These are phyloP conservation scores for Oryza coarctata DNA, from an alignment of 176 grass and related monocot species.

Conservation along the genomic window DNA sequence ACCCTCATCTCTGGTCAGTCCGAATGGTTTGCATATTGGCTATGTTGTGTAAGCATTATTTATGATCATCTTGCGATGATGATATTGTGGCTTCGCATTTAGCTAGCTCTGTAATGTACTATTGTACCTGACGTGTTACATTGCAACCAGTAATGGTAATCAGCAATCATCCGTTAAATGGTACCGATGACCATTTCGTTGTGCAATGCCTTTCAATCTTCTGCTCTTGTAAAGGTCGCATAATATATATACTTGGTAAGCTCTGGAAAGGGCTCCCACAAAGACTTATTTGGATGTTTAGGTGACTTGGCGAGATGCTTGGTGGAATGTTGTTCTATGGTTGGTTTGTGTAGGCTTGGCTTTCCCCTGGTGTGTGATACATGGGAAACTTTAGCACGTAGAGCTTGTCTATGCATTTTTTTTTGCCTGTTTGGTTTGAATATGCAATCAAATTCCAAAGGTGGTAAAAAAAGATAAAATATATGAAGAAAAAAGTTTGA, in stretches of 20 bases:
- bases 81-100: constrained; percentile 54
- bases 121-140: constrained; percentile 25
- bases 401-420: not conserved
- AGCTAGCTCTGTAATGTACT: constrained; percentile 58
- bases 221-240: not conserved
- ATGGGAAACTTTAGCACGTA: not conserved
- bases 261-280: not conserved
- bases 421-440: not conserved
- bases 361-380: not conserved
- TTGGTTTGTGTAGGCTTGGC: not conserved
- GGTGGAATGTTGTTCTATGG: not conserved
- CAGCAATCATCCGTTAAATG: constrained; percentile 24
- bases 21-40: constrained; percentile 56
- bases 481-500: not conserved
- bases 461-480: not conserved
- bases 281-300: not conserved
- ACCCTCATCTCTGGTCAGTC: constrained; percentile 24
- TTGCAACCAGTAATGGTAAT: constrained; percentile 51
- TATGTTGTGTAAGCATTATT: constrained; percentile 73
- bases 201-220: not conserved
- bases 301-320: not conserved
- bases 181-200: not conserved
- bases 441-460: not conserved
- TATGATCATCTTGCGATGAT: constrained; percentile 33
- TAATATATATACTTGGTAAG: too few species aligned